These are phyloP conservation scores for Stromatinia cepivora DNA, from an alignment of 2,329 filamentous ascomycete species.

Conservation along the genomic window DNA sequence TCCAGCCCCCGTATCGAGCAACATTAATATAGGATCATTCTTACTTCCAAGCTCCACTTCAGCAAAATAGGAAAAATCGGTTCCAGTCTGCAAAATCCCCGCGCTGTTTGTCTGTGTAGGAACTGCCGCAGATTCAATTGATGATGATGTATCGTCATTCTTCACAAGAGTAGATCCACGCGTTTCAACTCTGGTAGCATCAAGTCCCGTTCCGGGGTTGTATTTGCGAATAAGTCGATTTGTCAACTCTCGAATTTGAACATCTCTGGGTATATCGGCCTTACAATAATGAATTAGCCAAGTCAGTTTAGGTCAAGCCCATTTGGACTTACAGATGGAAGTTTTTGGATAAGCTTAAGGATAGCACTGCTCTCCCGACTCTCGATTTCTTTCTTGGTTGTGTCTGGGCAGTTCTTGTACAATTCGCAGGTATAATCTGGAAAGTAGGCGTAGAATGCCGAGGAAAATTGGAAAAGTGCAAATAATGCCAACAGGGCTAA, in stretches of 20 bases:
- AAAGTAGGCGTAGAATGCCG: slow-evolving; percentile 36
- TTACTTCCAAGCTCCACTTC: slow-evolving; percentile 57
- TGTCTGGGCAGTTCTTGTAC: not conserved
- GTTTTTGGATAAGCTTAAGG: slow-evolving; percentile 29
- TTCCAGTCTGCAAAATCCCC: slow-evolving; percentile 63
- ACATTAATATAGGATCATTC: slow-evolving; percentile 57
- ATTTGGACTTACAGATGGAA: slow-evolving; percentile 28
- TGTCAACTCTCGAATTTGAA: slow-evolving; percentile 30
- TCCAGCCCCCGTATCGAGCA: slow-evolving; percentile 65
- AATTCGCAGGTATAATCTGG: slow-evolving; percentile 33
- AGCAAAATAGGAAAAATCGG: slow-evolving; percentile 66
- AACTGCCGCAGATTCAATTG: slow-evolving; percentile 35
- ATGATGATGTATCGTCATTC: slow-evolving; percentile 31
- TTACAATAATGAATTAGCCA: slow-evolving; percentile 18
- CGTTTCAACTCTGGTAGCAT: slow-evolving; percentile 10
- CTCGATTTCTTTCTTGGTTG: slow-evolving; percentile 9
- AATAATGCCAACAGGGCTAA: slow-evolving; percentile 1
- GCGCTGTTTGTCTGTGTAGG: slow-evolving; percentile 51
- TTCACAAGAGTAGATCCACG: slow-evolving; percentile 27
- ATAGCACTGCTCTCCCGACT: slow-evolving; percentile 12
- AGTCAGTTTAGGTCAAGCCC: not conserved
- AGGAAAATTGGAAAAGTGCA: slow-evolving; percentile 23
- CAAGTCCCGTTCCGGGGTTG: slow-evolving; percentile 23
- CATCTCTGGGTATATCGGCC: slow-evolving; percentile 28
- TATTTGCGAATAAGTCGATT: slow-evolving; percentile 36